Conservation (phyloP, 768 basidiomycete species). For the Trametes maxima region DNA sequence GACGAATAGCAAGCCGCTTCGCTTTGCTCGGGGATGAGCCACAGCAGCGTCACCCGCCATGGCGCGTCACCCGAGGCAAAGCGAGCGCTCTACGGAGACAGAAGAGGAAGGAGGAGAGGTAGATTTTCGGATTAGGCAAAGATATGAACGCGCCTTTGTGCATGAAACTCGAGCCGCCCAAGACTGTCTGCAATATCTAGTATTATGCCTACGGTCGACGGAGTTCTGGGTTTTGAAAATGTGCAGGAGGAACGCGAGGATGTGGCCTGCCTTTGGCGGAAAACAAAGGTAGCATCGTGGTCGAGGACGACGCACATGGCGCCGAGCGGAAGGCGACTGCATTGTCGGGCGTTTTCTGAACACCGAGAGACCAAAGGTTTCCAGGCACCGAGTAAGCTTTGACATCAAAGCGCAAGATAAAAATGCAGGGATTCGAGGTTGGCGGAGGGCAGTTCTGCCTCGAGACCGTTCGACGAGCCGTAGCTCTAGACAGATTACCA, state of each 20-base stretch:
- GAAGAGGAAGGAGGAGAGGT: not conserved
- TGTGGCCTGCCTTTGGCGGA: not conserved
- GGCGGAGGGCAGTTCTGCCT: not conserved
- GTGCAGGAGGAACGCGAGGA: not conserved
- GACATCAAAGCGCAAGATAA: not conserved
- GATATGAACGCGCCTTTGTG: conserved; percentile 6
- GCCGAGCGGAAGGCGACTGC: too few species aligned
- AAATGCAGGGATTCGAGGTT: not conserved
- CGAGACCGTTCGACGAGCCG: not conserved
- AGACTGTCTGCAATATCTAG: not conserved
- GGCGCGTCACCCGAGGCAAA: conserved; percentile 1
- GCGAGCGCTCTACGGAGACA: not conserved
- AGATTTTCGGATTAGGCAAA: not conserved
- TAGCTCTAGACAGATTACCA: not conserved
- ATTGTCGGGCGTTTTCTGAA: not conserved
- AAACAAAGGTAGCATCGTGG: conserved; percentile 10
- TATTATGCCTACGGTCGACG: not conserved
- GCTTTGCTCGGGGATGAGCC: not conserved
- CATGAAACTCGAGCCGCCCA: not conserved
- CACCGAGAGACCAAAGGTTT: not conserved
- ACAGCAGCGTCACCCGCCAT: conserved; percentile 9
- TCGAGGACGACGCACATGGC: not conserved
- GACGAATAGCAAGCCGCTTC: not conserved
- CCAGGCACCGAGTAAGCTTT: not conserved
- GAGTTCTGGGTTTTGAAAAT: not conserved